Evolutionary conservation across 139 green algal genomes (phyloP).

Genomic region (Chloropicon primus): DNA sequence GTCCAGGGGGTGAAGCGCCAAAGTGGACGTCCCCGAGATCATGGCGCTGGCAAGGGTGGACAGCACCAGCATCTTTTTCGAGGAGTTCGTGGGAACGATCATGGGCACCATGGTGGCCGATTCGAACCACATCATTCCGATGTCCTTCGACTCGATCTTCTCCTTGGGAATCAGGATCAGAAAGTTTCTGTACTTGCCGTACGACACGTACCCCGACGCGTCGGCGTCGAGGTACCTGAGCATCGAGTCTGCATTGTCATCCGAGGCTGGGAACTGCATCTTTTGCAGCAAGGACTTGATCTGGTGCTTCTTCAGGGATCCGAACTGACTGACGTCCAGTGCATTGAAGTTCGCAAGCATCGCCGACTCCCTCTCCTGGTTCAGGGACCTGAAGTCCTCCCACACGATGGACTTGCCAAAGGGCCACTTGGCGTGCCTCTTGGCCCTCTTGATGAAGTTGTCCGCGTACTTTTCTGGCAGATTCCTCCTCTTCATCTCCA

Average conservation of each 20-base stretch:
- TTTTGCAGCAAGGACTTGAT: conserved; percentile 31
- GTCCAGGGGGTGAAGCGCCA: conserved; percentile 49
- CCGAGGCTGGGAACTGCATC: conserved; percentile 36
- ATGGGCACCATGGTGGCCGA: conserved; percentile 49
- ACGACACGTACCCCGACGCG: conserved; percentile 28
- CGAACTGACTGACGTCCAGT: conserved; percentile 25
- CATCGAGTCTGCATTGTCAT: conserved; percentile 39
- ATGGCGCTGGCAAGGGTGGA: conserved; percentile 46
- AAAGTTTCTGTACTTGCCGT: conserved; percentile 58
- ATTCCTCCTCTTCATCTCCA: conserved; percentile 28
- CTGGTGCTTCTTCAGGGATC: conserved; percentile 25
- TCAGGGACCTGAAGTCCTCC: conserved; percentile 44
- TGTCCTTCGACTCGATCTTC: conserved; percentile 27
- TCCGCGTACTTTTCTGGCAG: conserved; percentile 36
- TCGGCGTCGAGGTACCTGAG: conserved; percentile 20
- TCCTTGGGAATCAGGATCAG: conserved; percentile 43
- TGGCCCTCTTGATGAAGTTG: conserved; percentile 29
- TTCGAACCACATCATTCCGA: conserved; percentile 42
- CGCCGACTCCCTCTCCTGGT: conserved; percentile 41
- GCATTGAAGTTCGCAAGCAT: conserved; percentile 46
- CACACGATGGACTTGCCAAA: conserved; percentile 28
- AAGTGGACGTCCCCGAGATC: conserved; percentile 32
- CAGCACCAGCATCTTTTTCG: conserved; percentile 23
- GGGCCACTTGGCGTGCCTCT: conserved; percentile 20
- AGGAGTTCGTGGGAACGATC: conserved; percentile 16